Evolutionary conservation across 306 rosid species (phyloP).

Genomic region (Vigna nakashimae): DNA sequence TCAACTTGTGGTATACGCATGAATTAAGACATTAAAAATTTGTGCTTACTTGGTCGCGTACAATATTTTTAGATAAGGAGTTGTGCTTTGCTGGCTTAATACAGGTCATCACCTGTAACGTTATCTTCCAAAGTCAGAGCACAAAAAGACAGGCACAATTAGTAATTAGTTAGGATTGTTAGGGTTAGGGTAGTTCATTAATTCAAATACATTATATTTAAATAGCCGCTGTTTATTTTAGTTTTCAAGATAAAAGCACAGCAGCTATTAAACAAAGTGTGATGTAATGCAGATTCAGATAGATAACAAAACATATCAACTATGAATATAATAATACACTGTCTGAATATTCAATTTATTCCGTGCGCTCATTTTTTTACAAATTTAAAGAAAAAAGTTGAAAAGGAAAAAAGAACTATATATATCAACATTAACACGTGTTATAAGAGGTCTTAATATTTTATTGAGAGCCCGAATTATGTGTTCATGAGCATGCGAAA

Average conservation of each 20-base stretch:
- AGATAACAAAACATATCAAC: no score
- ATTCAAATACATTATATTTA: neutral
- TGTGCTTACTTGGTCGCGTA: slow-evolving; percentile 8
- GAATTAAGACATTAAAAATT: neutral
- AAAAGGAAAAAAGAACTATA: no score
- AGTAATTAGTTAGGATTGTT: neutral
- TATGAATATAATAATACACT: no score
- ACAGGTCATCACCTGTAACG: neutral
- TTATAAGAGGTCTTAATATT: no score
- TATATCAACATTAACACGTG: no score
- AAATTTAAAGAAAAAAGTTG: no score
- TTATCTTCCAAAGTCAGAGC: slow-evolving; percentile 4
- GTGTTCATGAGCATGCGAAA: no score
- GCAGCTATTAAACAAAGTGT: neutral
- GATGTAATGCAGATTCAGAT: neutral
- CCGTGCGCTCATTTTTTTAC: no score
- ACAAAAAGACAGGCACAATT: neutral
- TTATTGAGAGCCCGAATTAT: no score
- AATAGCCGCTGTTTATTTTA: neutral
- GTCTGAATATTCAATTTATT: no score
- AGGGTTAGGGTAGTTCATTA: neutral
- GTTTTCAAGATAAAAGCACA: neutral
- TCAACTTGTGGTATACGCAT: neutral
- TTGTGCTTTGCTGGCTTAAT: neutral
- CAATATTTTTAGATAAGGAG: neutral